phyloP scores from a whole-genome alignment of 768 basidiomycete genomes.

The Cyathus striatus region DNA sequence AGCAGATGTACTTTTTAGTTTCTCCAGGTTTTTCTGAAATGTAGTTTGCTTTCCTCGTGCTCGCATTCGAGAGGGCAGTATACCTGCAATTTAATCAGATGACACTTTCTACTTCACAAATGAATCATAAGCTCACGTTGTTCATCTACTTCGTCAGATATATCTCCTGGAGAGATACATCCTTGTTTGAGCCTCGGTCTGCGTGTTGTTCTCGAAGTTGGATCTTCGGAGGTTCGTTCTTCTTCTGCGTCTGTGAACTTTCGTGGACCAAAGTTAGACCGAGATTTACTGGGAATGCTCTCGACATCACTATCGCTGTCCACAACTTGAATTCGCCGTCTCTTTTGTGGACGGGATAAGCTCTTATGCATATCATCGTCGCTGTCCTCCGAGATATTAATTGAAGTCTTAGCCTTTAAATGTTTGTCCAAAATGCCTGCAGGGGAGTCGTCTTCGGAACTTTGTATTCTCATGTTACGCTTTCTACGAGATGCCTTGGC shows the following conservation, averaged over 20 bases:
- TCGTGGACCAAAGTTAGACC: neutral
- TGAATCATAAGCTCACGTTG: conserved; percentile 38
- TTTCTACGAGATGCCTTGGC: no score
- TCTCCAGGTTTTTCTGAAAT: conserved; percentile 63
- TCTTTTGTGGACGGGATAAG: conserved; percentile 6
- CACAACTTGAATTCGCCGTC: conserved; percentile 5
- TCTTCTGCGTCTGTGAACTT: conserved; percentile 13
- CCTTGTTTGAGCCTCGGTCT: conserved; percentile 32
- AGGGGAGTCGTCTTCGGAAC: conserved; percentile 29
- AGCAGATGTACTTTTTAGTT: conserved; percentile 36
- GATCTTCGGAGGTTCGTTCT: conserved; percentile 1
- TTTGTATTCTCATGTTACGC: no score
- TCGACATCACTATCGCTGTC: conserved; percentile 10
- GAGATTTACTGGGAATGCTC: neutral
- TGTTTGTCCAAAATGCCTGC: conserved; percentile 48
- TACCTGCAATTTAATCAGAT: conserved; percentile 34
- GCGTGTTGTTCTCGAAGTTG: neutral
- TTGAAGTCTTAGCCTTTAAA: conserved; percentile 33
- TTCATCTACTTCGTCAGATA: conserved; percentile 47
- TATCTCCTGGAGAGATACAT: conserved; percentile 28
- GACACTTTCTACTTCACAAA: conserved; percentile 1
- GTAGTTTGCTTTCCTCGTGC: conserved; percentile 50
- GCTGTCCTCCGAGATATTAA: conserved; percentile 6
- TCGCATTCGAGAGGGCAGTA: conserved; percentile 62
- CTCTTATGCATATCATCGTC: conserved; percentile 9